Percentiles rank a stretch among this genome's conserved stretches.
Evolutionary conservation across 1,139 yeast genomes (phyloP).

Genomic region (Pichia sp.): DNA sequence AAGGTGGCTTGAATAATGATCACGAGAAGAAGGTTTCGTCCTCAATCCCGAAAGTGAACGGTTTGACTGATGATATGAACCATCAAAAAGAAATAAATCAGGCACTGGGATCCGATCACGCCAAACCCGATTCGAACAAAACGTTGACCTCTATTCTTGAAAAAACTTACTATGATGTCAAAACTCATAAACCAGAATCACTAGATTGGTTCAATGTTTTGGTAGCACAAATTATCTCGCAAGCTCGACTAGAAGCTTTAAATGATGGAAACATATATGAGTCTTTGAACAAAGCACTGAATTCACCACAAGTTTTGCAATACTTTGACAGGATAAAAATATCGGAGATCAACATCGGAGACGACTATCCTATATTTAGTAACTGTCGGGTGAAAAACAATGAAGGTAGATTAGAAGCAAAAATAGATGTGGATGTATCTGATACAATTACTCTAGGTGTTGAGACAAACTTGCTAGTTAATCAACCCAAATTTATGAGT

Average conservation of each 20-base stretch:
- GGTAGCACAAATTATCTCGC: conserved; percentile 85
- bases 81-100: conserved; percentile 12
- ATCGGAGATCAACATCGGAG: conserved; percentile 89
- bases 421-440: conserved; percentile 86
- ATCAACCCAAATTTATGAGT: conserved; percentile 79
- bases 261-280: conserved; percentile 79
- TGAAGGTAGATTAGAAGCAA: conserved; percentile 70
- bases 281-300: conserved; percentile 51
- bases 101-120: conserved; percentile 9
- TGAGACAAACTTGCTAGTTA: conserved; percentile 75
- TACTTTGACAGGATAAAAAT: conserved; percentile 74
- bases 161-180: conserved; percentile 88
- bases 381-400: conserved; percentile 77
- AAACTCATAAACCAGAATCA: conserved; percentile 82
- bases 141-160: conserved; percentile 43
- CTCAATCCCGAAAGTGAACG: neutral
- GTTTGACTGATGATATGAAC: conserved; percentile 7
- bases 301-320: conserved; percentile 37
- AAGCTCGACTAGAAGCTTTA: conserved; percentile 81
- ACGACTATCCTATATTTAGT: conserved; percentile 91
- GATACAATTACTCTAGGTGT: conserved; percentile 89
- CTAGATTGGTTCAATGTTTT: conserved; percentile 96
- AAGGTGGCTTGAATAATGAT: conserved; percentile 4
- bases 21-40: neutral
- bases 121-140: conserved; percentile 12